These are phyloP conservation scores for Ceratocystis destructans DNA, from an alignment of 2,329 filamentous ascomycete species.

Conservation along the genomic window DNA sequence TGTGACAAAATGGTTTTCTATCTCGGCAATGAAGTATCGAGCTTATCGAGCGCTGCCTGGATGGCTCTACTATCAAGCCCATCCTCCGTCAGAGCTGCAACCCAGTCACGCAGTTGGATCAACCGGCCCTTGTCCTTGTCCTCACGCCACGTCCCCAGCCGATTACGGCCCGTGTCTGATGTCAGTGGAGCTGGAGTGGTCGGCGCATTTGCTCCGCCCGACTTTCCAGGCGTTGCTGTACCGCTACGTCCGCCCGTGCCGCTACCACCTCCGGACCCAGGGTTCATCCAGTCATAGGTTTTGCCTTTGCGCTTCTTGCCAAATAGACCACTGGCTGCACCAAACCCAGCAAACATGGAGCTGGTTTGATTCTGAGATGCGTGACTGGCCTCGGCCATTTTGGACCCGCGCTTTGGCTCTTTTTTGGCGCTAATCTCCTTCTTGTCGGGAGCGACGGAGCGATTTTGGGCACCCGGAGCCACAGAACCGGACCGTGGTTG, in stretches of 20 bases:
- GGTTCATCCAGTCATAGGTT: conserved; percentile 64
- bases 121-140: conserved; percentile 60
- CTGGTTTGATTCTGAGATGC: conserved; percentile 74
- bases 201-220: conserved; percentile 22
- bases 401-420: conserved; percentile 67
- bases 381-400: conserved; percentile 64
- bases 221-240: conserved; percentile 36
- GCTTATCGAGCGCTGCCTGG: conserved; percentile 41
- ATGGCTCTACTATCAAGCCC: conserved; percentile 51
- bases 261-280: conserved; percentile 30
- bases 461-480: conserved; percentile 44
- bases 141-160: conserved; percentile 64
- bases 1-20: conserved; percentile 18
- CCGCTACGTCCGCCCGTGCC: conserved; percentile 29
- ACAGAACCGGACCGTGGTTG: conserved; percentile 42
- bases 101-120: conserved; percentile 74
- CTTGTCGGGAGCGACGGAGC: conserved; percentile 47
- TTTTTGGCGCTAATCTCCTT: conserved; percentile 69
- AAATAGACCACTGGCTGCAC: conserved; percentile 43
- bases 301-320: conserved; percentile 49
- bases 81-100: conserved; percentile 66
- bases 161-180: conserved; percentile 41
- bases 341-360: conserved; percentile 54
- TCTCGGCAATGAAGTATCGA: conserved; percentile 38
- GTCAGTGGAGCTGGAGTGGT: conserved; percentile 33